Conservation (phyloP, 176 grass and related monocot species). For the Bothriochloa decipiens region DNA sequence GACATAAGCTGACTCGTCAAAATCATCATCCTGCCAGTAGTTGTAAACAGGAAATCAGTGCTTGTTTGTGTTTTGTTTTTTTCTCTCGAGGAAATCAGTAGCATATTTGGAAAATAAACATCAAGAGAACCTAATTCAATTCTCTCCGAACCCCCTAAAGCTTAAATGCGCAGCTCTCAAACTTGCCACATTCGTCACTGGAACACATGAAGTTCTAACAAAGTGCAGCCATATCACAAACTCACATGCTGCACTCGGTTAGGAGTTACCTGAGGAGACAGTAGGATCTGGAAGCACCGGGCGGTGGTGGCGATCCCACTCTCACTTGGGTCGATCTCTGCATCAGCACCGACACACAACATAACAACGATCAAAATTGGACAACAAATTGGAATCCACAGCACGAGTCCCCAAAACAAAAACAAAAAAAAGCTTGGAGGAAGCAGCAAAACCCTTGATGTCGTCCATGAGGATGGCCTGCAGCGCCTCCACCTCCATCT, state of each 20-base stretch:
- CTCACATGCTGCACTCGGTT: neutral
- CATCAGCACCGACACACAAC: neutral
- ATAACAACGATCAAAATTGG: constrained; percentile 5
- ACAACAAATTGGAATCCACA: neutral
- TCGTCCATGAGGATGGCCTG: constrained; percentile 98
- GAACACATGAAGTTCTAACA: constrained; percentile 19
- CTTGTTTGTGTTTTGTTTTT: neutral
- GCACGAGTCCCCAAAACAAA: neutral
- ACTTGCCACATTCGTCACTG: neutral
- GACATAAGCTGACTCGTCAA: constrained; percentile 69
- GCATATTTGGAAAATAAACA: constrained; percentile 11
- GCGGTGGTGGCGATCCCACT: constrained; percentile 75
- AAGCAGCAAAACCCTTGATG: constrained; percentile 58
- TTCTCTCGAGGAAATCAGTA: neutral
- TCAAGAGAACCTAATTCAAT: neutral
- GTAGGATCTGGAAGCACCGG: constrained; percentile 81
- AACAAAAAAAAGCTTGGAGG: neutral
- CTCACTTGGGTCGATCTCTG: constrained; percentile 88
- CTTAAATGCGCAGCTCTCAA: neutral
- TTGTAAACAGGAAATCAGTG: neutral
- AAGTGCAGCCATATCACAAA: neutral
- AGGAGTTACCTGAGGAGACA: constrained; percentile 72
- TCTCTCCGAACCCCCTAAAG: neutral
- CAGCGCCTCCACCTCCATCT: constrained; percentile 96
- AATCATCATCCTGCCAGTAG: constrained; percentile 70